Evolutionary conservation across 2,329 filamentous ascomycete genomes (phyloP).

Genomic region (Colletotrichum neosansevieriae): DNA sequence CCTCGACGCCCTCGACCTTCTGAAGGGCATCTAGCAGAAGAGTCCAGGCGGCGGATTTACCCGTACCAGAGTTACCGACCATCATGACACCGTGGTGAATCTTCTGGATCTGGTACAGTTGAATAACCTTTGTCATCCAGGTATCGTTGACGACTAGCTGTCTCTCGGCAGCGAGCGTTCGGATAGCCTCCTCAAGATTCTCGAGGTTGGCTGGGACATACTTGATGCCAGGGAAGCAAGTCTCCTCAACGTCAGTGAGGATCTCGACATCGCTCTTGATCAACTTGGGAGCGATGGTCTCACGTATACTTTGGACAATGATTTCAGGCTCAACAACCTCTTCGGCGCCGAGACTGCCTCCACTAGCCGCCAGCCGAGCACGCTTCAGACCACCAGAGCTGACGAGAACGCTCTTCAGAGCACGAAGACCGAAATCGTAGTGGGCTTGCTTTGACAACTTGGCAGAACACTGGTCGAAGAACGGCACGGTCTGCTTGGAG

Average conservation of each 20-base stretch:
- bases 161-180: conserved; percentile 83
- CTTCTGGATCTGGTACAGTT: conserved; percentile 97
- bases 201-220: conserved; percentile 92
- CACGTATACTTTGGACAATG: conserved; percentile 96
- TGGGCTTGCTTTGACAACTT: conserved; percentile 95
- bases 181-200: conserved; percentile 83
- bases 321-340: conserved; percentile 93
- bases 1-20: conserved; percentile 89
- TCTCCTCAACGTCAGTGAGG: conserved; percentile 84
- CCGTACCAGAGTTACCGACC: conserved; percentile 97
- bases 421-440: conserved; percentile 98
- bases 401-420: conserved; percentile 96
- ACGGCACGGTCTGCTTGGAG: conserved; percentile 95
- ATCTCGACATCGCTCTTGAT: conserved; percentile 92
- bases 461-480: conserved; percentile 91
- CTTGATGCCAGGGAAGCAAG: conserved; percentile 91
- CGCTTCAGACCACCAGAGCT: conserved; percentile 97
- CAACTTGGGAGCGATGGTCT: conserved; percentile 97
- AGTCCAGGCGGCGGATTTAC: conserved; percentile 96
- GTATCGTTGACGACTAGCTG: conserved; percentile 91
- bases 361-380: conserved; percentile 73
- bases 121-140: conserved; percentile 97
- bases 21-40: conserved; percentile 92
- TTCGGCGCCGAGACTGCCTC: conserved; percentile 71
- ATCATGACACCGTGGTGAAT: conserved; percentile 99